phyloP scores from a whole-genome alignment of 208 protist species.

The Trypanosoma melophagium region DNA sequence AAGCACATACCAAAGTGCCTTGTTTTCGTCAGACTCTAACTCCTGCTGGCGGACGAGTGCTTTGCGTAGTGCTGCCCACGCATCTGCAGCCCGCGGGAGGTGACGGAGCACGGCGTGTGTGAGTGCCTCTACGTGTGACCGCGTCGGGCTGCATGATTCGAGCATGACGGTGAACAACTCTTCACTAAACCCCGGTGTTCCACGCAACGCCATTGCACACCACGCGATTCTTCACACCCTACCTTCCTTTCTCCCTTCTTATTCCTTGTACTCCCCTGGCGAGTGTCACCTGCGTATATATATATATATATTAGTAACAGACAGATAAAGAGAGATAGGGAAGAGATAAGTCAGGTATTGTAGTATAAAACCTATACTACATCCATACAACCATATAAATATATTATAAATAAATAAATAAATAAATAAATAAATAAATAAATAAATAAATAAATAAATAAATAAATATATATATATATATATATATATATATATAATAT shows the following conservation, averaged over 20 bases:
- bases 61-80: conserved; percentile 67
- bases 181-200: conserved; percentile 42
- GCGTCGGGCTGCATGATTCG: conserved; percentile 50
- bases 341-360: no score
- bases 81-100: conserved; percentile 48
- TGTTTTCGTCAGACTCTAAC: conserved; percentile 44
- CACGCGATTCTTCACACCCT: background rate
- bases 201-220: conserved; percentile 10
- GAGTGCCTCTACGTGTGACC: conserved; percentile 54
- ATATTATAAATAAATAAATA: no score
- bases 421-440: no score
- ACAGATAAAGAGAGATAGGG: background rate
- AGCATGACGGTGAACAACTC: conserved; percentile 57
- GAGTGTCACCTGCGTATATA: no score
- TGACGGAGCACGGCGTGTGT: conserved; percentile 59
- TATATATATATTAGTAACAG: no score
- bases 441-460: no score
- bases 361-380: no score
- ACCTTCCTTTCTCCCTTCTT: background rate
- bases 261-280: no score
- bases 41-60: conserved; percentile 47
- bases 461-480: conserved; percentile 6
- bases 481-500: conserved; percentile 17
- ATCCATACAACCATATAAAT: no score
- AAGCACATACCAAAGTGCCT: conserved; percentile 73